Percentiles rank a stretch among this genome's conserved stretches.
Evolutionary conservation across 257 asterid species (phyloP).

Genomic region (Nicotiana paniculata): DNA sequence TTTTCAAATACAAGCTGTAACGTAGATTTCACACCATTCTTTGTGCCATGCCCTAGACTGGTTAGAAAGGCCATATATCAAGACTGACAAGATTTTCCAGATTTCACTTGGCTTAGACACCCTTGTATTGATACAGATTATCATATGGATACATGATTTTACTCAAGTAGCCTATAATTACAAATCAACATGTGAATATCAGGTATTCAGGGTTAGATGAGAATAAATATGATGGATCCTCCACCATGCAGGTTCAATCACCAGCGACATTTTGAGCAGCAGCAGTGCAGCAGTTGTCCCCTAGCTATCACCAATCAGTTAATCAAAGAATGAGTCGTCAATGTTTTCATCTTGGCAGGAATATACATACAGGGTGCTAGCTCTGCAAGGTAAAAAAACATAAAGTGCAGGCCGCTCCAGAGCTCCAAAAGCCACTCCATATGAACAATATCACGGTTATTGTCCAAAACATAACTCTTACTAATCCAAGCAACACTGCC

Average conservation of each 20-base stretch:
- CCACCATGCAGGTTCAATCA: conserved; percentile 10
- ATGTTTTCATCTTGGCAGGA: conserved; percentile 15
- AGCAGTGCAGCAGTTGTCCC: background rate
- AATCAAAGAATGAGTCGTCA: conserved; percentile 14
- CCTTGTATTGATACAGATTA: background rate
- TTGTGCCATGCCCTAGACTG: background rate
- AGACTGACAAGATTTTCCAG: background rate
- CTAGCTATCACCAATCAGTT: conserved; percentile 4
- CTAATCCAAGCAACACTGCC: background rate
- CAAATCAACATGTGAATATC: background rate
- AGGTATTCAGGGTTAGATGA: conserved; percentile 4
- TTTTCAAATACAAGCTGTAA: background rate
- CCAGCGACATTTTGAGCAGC: conserved; percentile 9
- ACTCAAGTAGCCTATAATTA: conserved; percentile 8
- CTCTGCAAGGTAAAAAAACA: background rate
- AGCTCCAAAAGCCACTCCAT: conserved; percentile 1
- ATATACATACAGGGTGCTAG: conserved; percentile 1
- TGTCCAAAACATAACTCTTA: background rate
- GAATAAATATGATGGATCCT: conserved; percentile 13
- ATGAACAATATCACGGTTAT: conserved; percentile 4
- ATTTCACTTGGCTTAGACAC: background rate
- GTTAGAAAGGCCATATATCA: background rate
- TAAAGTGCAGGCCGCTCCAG: background rate
- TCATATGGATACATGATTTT: background rate
- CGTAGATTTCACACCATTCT: background rate